Conservation (phyloP, 2,329 filamentous ascomycete genomes). For the Colletotrichum sp. region DNA sequence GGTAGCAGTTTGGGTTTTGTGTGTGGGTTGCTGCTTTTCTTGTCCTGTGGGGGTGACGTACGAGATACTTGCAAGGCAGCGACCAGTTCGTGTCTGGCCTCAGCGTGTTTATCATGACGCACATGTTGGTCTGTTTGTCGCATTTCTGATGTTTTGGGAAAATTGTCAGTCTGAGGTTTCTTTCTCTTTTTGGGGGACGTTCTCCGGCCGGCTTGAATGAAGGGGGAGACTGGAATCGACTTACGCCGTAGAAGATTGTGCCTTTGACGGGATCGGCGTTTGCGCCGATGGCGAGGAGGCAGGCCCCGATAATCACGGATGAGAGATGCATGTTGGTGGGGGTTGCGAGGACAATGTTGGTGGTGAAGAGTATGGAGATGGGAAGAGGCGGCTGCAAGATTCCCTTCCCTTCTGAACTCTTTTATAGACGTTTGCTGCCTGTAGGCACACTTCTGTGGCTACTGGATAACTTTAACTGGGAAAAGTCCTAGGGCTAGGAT, state of each 20-base stretch:
- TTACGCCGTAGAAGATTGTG: background rate
- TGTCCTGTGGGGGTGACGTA: fast-evolving
- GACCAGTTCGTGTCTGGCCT: background rate
- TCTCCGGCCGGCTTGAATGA: background rate
- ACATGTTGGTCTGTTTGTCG: background rate
- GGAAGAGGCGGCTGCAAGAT: no score
- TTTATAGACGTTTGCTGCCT: no score
- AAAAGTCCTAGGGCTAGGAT: no score
- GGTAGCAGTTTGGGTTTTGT: fast-evolving
- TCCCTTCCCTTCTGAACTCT: no score
- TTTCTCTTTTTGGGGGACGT: background rate
- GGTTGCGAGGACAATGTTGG: background rate
- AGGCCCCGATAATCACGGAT: background rate
- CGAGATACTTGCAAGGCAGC: background rate
- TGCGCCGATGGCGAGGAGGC: background rate
- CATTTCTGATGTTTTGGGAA: no score
- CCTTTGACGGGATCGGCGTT: background rate
- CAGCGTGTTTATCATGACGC: background rate
- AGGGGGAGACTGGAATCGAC: background rate
- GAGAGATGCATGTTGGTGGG: background rate
- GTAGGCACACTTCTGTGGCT: no score
- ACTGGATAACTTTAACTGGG: no score
- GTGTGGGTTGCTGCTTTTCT: background rate
- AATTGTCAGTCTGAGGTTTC: background rate
- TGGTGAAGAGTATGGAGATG: background rate